Evolutionary conservation across 495 filamentous ascomycete genomes (phyloP).

Genomic region (Podospora comata): DNA sequence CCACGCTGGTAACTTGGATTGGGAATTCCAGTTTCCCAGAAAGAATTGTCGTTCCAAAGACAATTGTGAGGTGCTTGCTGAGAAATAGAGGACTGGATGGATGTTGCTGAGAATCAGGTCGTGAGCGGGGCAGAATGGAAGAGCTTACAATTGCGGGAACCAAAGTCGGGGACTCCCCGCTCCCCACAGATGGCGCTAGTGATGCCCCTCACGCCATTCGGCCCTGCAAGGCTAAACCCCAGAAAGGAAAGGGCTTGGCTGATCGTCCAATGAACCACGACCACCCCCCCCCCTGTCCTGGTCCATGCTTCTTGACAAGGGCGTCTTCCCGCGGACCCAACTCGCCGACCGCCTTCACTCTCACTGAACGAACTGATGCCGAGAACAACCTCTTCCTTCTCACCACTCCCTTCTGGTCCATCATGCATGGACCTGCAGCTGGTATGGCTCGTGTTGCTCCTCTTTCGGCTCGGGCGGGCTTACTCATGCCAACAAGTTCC

Average conservation of each 20-base stretch:
- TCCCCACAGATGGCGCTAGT: constrained; percentile 7
- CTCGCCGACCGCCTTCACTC: background rate
- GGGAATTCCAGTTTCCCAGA: background rate
- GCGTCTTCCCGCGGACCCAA: constrained; percentile 2
- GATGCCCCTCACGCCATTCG: constrained; percentile 18
- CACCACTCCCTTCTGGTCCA: background rate
- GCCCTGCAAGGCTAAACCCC: constrained; percentile 21
- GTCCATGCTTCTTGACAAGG: constrained; percentile 14
- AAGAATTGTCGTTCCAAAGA: background rate
- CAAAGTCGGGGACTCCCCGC: constrained; percentile 8
- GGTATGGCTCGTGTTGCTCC: background rate
- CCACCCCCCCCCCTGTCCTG: constrained; percentile 13
- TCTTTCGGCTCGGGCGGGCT: constrained; percentile 1
- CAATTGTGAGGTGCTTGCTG: background rate
- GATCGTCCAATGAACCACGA: constrained; percentile 21
- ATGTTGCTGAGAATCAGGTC: too few relatives aligned
- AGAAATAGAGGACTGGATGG: background rate
- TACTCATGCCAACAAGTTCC: constrained; percentile 1
- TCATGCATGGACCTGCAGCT: constrained; percentile 7
- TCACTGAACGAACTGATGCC: background rate
- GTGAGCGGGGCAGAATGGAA: too few relatives aligned
- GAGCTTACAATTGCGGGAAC: background rate
- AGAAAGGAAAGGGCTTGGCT: background rate
- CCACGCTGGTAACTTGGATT: background rate
- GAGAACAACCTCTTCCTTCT: background rate